Conservation (phyloP, 441 rosid species). For the Populus hybrid region DNA sequence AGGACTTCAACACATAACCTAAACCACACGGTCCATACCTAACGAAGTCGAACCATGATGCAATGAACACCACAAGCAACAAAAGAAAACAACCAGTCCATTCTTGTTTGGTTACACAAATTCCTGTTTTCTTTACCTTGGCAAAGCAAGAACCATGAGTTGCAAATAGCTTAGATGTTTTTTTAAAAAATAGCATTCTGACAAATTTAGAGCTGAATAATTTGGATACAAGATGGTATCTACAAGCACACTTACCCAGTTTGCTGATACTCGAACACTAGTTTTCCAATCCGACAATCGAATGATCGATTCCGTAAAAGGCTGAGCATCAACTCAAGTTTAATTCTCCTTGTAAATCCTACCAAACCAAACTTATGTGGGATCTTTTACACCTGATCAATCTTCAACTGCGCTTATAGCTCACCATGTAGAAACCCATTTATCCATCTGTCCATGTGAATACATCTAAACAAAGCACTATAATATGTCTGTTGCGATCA, state of each 20-base stretch:
- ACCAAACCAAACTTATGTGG: neutral
- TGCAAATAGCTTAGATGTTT: too few species aligned
- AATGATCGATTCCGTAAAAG: neutral
- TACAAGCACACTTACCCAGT: too few species aligned
- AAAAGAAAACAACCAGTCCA: too few species aligned
- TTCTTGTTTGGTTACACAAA: too few species aligned
- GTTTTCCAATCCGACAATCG: neutral
- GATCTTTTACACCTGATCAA: neutral
- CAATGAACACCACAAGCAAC: neutral
- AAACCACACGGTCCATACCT: neutral
- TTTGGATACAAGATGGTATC: too few species aligned
- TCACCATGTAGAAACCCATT: neutral
- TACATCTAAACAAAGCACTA: neutral
- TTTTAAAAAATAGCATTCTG: too few species aligned
- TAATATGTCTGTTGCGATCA: neutral
- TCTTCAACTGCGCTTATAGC: neutral
- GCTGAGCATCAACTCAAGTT: neutral
- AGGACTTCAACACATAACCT: neutral
- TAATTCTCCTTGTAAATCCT: neutral
- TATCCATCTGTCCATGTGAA: neutral
- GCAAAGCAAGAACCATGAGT: too few species aligned
- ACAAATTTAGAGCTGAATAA: too few species aligned
- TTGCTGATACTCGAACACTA: neutral
- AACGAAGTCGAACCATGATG: neutral
- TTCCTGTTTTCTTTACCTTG: too few species aligned